phyloP scores from a whole-genome alignment of 768 basidiomycete genomes.

The Lentinus tigrinus region DNA sequence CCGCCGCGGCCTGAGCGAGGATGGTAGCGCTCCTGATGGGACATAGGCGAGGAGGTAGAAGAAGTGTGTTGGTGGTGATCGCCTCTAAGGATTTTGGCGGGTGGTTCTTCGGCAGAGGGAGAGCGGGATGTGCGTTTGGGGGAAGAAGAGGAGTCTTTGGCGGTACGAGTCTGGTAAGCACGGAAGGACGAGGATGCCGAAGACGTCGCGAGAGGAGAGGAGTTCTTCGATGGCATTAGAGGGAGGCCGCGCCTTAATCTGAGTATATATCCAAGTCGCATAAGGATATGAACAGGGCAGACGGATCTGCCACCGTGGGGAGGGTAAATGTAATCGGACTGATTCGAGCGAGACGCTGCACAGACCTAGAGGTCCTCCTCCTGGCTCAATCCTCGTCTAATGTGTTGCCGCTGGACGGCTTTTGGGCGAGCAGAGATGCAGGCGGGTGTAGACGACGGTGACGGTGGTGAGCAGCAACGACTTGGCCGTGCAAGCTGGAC shows the following conservation, averaged over 20 bases:
- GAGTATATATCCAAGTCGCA: slow-evolving; percentile 50
- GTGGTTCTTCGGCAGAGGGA: slow-evolving; percentile 16
- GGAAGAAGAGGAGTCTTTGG: slow-evolving; percentile 12
- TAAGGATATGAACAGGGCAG: slow-evolving; percentile 28
- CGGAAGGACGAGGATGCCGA: slow-evolving; percentile 26
- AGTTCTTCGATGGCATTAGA: slow-evolving; percentile 57
- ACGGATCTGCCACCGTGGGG: neutral
- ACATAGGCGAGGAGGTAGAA: neutral
- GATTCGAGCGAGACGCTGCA: neutral
- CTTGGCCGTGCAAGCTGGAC: neutral
- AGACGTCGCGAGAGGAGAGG: slow-evolving; percentile 21
- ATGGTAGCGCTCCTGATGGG: neutral
- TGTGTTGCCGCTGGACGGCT: neutral
- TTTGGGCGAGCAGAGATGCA: neutral
- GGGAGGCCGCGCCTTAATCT: slow-evolving; percentile 48
- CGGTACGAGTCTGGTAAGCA: slow-evolving; percentile 40
- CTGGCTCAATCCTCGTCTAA: neutral
- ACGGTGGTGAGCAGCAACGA: neutral
- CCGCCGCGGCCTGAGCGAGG: slow-evolving; percentile 12
- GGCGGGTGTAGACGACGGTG: neutral
- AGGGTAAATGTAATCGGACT: neutral
- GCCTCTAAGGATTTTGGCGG: slow-evolving; percentile 19
- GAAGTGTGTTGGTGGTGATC: slow-evolving; percentile 1
- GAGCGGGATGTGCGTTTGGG: slow-evolving; percentile 13
- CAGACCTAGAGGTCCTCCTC: neutral